phyloP scores from a whole-genome alignment of 2,329 filamentous ascomycete genomes.

The Lithohypha guttulata region DNA sequence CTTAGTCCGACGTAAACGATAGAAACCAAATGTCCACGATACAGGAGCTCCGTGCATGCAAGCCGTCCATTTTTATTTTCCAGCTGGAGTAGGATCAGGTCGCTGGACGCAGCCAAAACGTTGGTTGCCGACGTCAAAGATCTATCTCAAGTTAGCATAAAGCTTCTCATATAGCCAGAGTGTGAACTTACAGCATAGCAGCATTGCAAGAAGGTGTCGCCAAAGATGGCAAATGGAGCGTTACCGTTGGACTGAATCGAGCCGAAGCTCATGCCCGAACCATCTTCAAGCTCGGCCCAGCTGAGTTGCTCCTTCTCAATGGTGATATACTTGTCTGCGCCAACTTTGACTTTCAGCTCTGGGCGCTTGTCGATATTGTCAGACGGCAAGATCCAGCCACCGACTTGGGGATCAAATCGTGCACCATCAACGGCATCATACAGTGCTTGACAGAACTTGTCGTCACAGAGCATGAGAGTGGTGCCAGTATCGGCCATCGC shows the following conservation, averaged over 20 bases:
- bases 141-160: conserved; percentile 27
- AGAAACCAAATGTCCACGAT: too few species aligned
- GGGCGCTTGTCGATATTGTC: conserved; percentile 46
- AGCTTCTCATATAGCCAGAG: not conserved
- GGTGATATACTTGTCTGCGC: conserved; percentile 47
- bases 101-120: conserved; percentile 52
- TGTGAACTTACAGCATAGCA: conserved; percentile 47
- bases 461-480: conserved; percentile 54
- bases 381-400: conserved; percentile 55
- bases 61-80: too few species aligned
- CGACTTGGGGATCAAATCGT: conserved; percentile 43
- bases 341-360: conserved; percentile 52
- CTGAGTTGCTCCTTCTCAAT: conserved; percentile 54
- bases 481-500: conserved; percentile 65
- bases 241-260: conserved; percentile 54
- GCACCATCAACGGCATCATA: conserved; percentile 55
- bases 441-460: conserved; percentile 49
- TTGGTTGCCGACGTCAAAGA: conserved; percentile 53
- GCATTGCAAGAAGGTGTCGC: conserved; percentile 53
- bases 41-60: too few species aligned
- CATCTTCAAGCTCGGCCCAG: conserved; percentile 38
- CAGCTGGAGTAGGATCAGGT: conserved; percentile 26
- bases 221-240: conserved; percentile 49
- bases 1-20: too few species aligned
- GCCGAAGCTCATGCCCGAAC: conserved; percentile 49